Evolutionary conservation across 78 protist genomes (phyloP), one percentile per base, ranked within the genome.

Genomic region (Isochrysis galbana): DNA sequence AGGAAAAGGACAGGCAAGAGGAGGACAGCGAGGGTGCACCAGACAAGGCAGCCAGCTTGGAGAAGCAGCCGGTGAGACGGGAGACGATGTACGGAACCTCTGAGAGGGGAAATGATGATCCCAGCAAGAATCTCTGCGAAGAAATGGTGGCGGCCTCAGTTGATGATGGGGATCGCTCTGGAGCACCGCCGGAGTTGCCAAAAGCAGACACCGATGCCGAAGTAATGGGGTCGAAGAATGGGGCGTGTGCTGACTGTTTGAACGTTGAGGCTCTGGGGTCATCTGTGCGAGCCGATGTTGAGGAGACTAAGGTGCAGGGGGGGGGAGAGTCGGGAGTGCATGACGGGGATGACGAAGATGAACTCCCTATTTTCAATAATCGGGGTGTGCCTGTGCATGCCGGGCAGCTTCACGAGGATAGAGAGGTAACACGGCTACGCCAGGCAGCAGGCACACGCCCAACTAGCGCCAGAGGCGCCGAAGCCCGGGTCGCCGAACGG

Each of bases 331-430:
- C 32, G 72, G n/a, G 72, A 23, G 26, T 11, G 72, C 72, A 61
- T 23, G 83, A 32, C 29, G 7, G 92, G 41, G 92, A 69, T 84
- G 47, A 69, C 23, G 93, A 44, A 2, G 93, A 72, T 21, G 93
- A 90, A 22, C 61, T 14, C 14, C 14, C 14, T 7, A 7, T 14
- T 14, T 7, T 14, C 29, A 7, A 7, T 7, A 51, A 7, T 14
- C 61, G 61, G 29, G 14, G 61, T 51, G 7, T 51, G 61, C 61
- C 61, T 7, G 61, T 51, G 61, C 61, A 51, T 14, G 61, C 61
- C 61, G 61, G 61, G 29, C 61, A 51, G 61, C 29, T 14, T 14
- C 61, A 14, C 7, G 14, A 7, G 29, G 61, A 19, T 7, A 7
- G 61, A 14, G 61, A 51, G 61, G 61, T 14, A 14, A 14, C 61